Evolutionary conservation across 768 basidiomycete species (phyloP), one percentile per base, ranked within the genome.

Genomic region (Mrakia gelida): DNA sequence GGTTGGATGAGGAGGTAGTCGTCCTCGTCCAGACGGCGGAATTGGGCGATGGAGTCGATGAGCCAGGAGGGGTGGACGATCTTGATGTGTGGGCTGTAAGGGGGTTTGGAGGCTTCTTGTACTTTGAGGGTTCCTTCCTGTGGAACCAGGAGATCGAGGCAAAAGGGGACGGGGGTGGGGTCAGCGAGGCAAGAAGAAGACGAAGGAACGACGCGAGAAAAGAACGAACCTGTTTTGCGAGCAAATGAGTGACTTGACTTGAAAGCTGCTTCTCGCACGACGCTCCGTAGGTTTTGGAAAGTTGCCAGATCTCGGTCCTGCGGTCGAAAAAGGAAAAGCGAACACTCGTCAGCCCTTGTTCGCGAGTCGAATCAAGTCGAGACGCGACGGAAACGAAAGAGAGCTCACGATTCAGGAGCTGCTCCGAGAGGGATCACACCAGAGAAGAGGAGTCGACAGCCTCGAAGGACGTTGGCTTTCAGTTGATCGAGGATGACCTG

Each of bases 121-220:
- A 96, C 94, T 85, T 99, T 99, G 80, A 91, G 91, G 0, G 96
- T 98, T 49, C 93, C 92, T 79, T 89, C 89, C 93, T 95, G 82
- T 28, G 30, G 79, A 26, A 76, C n/a, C n/a, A 30, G 61, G 32
- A 52, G 26, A 62, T 49, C 49, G 38, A 61, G 45, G 49, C 18
- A 9, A 52, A 76, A 61, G 21, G 67, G 23, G n/a, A n/a, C n/a
- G n/a, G n/a, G 15, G 63, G 45, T 62, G 49, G 23, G n/a, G 23
- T 73, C 6, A 79, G 63, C 23, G 18, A 10, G 6, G 45, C 59
- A 43, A 30, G 38, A 43, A 28, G 16, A 54, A 9, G 28, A 52
- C 75, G 6, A 59, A 30, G 32, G 61, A 56, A 61, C 38, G 54
- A 52, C 18, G 49, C 1, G 18, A 16, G 49, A 10, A n/a, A 38